These are phyloP conservation scores for Novymonas esmeraldas DNA, from an alignment of 208 protist species.

Conservation along the genomic window DNA sequence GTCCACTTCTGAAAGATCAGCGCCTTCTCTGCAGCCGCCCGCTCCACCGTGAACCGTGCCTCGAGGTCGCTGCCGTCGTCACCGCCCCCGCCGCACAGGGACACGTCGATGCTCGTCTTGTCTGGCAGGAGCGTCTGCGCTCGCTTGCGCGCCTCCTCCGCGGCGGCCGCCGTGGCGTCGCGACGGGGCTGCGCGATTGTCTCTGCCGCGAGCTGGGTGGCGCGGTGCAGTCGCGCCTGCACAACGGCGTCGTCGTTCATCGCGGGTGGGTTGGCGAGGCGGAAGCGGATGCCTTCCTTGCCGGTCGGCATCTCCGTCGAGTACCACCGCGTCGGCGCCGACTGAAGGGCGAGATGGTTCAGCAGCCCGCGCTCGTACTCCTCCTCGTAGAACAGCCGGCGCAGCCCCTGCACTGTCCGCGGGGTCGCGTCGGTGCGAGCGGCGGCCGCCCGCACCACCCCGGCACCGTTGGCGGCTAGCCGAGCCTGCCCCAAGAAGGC, in stretches of 20 bases:
- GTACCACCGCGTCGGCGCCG: slow-evolving; percentile 33
- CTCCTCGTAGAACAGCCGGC: slow-evolving; percentile 62
- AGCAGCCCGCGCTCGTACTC: slow-evolving; percentile 51
- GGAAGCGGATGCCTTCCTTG: slow-evolving; percentile 21
- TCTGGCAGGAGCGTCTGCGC: neutral
- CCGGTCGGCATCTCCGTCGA: slow-evolving; percentile 30
- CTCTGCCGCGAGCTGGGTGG: slow-evolving; percentile 6
- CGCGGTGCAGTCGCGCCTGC: slow-evolving; percentile 5
- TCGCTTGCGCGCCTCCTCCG: neutral
- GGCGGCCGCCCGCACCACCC: no score
- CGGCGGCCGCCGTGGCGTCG: neutral
- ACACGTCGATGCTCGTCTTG: neutral
- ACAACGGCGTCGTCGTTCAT: slow-evolving; percentile 14
- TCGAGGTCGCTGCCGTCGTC: no score
- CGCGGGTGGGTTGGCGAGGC: slow-evolving; percentile 12
- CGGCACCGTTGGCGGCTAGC: slow-evolving; percentile 1
- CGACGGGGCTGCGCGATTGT: slow-evolving; percentile 22
- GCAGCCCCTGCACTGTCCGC: slow-evolving; percentile 12
- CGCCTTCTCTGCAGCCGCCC: slow-evolving; percentile 34
- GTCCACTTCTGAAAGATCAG: slow-evolving; percentile 31
- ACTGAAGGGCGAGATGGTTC: slow-evolving; percentile 27
- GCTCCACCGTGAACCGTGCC: slow-evolving; percentile 3
- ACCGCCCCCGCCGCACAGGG: neutral
- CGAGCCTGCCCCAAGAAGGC: slow-evolving; percentile 8
- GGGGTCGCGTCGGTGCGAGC: no score